A percentile compares a stretch with the other conserved stretches of the same genome.
These are phyloP conservation scores for Chrysosporium keratinophilum DNA, from an alignment of 2,329 filamentous ascomycete genomes.

Conservation along the genomic window DNA sequence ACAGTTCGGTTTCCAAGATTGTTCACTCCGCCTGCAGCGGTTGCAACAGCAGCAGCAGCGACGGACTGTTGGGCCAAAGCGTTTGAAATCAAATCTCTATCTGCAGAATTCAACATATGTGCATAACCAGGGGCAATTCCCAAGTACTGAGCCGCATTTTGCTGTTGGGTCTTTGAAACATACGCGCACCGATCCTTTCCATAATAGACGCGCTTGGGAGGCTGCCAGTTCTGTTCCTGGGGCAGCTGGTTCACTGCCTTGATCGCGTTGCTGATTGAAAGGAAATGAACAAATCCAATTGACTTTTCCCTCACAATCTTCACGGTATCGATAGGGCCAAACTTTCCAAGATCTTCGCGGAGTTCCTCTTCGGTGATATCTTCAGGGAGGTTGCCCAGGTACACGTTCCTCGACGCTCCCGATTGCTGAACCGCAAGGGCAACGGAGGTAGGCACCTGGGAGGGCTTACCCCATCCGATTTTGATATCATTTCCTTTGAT, in stretches of 20 bases:
- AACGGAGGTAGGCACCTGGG: constrained; percentile 92
- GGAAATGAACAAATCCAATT: constrained; percentile 94
- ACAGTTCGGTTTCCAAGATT: constrained; percentile 96
- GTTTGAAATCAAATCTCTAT: constrained; percentile 92
- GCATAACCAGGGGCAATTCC: constrained; percentile 95
- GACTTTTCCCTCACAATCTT: constrained; percentile 97
- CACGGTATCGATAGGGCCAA: constrained; percentile 90
- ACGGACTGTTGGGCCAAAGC: constrained; percentile 95
- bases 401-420: constrained; percentile 91
- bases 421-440: constrained; percentile 97
- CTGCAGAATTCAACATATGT: constrained; percentile 88
- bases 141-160: constrained; percentile 95
- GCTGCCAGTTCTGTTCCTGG: constrained; percentile 93
- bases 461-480: constrained; percentile 98
- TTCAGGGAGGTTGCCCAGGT: constrained; percentile 84
- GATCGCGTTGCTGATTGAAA: constrained; percentile 95
- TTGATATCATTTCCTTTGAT: constrained; percentile 99
- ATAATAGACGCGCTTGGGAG: constrained; percentile 91
- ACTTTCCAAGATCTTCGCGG: constrained; percentile 89
- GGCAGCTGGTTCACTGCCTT: constrained; percentile 95
- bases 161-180: constrained; percentile 98
- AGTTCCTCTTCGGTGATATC: constrained; percentile 85
- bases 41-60: constrained; percentile 89
- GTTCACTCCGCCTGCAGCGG: constrained; percentile 90
- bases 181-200: constrained; percentile 98